Evolutionary conservation across 441 rosid species (phyloP), one percentile per base, ranked within the genome.

Genomic region (Gossypium gossypioides): DNA sequence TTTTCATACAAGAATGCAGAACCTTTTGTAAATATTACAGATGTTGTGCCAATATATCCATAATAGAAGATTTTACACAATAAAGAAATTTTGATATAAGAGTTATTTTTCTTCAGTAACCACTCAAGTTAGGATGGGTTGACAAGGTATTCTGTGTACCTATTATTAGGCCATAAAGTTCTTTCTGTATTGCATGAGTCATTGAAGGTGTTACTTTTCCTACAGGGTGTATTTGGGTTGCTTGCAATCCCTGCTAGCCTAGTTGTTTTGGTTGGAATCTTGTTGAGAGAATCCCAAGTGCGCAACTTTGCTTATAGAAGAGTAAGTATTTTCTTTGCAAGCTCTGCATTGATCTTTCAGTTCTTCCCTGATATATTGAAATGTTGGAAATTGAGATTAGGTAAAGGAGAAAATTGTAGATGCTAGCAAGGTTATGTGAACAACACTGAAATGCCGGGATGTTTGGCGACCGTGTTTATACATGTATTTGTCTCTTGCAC

Each of bases 401-500:
- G 85, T 86, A 64, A 74, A 80, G 62, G 86, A 76, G 79, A 87
- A 84, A 75, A 79, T 87, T 75, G 25, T 86, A 67, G 87, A 86
- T 74, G 91, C 88, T 34, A 80, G 85, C 40, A 84, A 79, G 74
- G 74, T 82, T 6, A 87, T 87, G 81, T 82, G 90, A 91, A 82
- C 74, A 56, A 85, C 93, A 18, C 74, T 88, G 72, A 86, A 88
- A 64, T 84, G 74, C 61, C 84, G 73, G 22, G 88, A 85, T 44
- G 91, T 90, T 51, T 90, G 93, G 90, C 77, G 89, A 75, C 90
- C 91, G 54, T 88, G 93, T 80, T 75, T 90, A 62, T 88, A 88
- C 75, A 87, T 87, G 93, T 80, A 79, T 63, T 67, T 86, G 73
- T 90, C 93, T 9, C 81, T 87, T 74, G 81, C 96, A 65, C 68